Evolutionary conservation across 2,329 filamentous ascomycete species (phyloP).

Genomic region (Alternaria arbusti): DNA sequence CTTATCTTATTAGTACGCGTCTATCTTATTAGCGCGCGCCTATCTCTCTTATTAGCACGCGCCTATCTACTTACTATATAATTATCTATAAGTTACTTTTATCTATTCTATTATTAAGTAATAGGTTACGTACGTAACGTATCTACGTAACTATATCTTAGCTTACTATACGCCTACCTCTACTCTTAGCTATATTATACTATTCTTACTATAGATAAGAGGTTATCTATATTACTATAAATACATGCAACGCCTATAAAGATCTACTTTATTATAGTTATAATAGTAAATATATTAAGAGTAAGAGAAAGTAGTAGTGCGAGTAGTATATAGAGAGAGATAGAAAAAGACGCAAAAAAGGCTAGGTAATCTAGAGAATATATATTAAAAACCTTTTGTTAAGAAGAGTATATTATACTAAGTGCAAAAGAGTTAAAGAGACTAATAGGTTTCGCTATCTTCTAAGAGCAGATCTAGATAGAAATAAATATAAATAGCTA

Average conservation of each 20-base stretch:
- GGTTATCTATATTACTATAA: not conserved
- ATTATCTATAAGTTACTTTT: not conserved
- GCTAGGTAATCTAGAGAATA: not conserved
- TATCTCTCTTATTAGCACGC: not conserved
- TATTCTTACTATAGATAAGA: not conserved
- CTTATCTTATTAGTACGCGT: not conserved
- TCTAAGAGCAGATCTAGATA: not conserved
- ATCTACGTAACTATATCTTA: not conserved
- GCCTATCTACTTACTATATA: not conserved
- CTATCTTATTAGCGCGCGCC: not conserved
- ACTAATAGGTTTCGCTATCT: not conserved
- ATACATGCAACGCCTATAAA: not conserved
- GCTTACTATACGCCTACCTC: not conserved
- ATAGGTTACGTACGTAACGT: not conserved
- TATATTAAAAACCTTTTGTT: not conserved
- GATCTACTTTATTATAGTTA: not conserved
- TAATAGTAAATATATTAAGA: not conserved
- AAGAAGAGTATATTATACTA: not conserved
- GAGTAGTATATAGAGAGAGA: not conserved
- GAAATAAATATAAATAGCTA: not conserved
- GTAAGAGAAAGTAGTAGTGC: not conserved
- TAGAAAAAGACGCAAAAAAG: not conserved
- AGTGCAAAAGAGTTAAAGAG: not conserved
- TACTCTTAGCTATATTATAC: not conserved
- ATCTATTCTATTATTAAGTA: not conserved